phyloP scores from a whole-genome alignment of 176 grass and related monocot species.

The Coix lacrymajobi region DNA sequence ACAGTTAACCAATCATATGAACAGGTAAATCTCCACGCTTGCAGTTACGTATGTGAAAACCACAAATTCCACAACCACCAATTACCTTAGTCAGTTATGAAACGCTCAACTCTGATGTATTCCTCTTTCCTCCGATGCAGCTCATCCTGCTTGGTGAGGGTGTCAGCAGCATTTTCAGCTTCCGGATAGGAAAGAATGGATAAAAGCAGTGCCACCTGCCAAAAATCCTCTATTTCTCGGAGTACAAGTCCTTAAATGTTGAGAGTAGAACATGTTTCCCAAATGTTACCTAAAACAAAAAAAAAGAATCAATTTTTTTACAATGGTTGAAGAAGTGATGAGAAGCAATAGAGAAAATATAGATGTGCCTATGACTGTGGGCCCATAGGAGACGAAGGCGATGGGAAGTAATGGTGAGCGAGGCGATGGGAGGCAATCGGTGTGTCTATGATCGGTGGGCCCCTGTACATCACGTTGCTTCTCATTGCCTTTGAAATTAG shows the following conservation, averaged over 20 bases:
- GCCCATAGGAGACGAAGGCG: no score
- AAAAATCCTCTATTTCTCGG: conserved; percentile 87
- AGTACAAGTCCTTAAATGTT: conserved; percentile 69
- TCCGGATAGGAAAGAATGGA: conserved; percentile 45
- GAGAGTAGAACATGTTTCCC: neutral
- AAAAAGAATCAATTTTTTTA: neutral
- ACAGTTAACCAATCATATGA: neutral
- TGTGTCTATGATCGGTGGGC: no score
- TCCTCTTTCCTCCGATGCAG: conserved; percentile 43
- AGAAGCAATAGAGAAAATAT: no score
- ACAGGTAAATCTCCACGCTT: neutral
- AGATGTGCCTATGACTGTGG: no score
- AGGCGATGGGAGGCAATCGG: no score
- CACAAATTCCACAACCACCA: neutral
- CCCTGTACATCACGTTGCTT: no score
- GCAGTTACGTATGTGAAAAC: neutral
- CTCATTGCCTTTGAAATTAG: no score
- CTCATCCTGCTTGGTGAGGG: conserved; percentile 32
- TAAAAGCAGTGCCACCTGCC: conserved; percentile 65
- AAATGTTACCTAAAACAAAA: neutral
- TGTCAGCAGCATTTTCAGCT: conserved; percentile 14
- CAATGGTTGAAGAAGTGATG: no score
- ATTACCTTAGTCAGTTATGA: conserved; percentile 61
- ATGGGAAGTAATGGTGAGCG: no score
- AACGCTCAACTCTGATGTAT: conserved; percentile 42